A percentile compares a stretch with the other conserved stretches of the same genome.
phyloP scores from a whole-genome alignment of 805 yeast genomes.

The Schizosaccharomyces octosporus region DNA sequence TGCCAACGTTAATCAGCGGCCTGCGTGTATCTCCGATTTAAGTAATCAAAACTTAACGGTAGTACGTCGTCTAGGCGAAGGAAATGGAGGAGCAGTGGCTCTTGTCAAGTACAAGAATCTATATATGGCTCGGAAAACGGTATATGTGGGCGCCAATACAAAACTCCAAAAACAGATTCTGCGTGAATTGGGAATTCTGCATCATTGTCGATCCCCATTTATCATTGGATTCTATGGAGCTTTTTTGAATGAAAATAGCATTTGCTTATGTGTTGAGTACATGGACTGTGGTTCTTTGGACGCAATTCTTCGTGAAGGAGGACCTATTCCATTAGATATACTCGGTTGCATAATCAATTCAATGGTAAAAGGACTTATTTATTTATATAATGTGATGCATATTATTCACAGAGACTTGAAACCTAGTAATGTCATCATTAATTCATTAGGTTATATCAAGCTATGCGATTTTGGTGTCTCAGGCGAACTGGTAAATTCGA shows the following conservation, averaged over 20 bases:
- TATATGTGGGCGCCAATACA: constrained; percentile 44
- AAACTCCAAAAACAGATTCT: constrained; percentile 61
- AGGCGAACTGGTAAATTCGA: constrained; percentile 87
- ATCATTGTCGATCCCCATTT: constrained; percentile 57
- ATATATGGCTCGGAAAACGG: constrained; percentile 69
- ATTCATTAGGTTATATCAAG: constrained; percentile 66
- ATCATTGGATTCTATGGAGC: constrained; percentile 87
- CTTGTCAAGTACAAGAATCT: constrained; percentile 77
- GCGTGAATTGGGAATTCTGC: constrained; percentile 71
- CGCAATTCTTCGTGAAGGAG: constrained; percentile 35
- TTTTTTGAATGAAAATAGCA: constrained; percentile 45
- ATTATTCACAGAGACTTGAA: constrained; percentile 91
- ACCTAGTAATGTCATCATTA: constrained; percentile 78
- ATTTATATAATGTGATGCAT: constrained; percentile 57
- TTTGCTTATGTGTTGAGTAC: constrained; percentile 83
- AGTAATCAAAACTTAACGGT: constrained; percentile 46
- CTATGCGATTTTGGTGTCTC: constrained; percentile 94
- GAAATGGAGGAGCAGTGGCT: constrained; percentile 80
- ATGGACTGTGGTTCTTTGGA: constrained; percentile 89
- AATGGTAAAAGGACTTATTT: constrained; percentile 57
- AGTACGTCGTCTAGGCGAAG: constrained; percentile 62
- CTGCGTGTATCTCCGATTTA: constrained; percentile 14
- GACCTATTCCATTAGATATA: constrained; percentile 42
- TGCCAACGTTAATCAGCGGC: background rate
- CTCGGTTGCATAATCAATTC: constrained; percentile 51